Evolutionary conservation across 768 basidiomycete genomes (phyloP).

Genomic region (Tylopilus plumbeoviolaceoides): DNA sequence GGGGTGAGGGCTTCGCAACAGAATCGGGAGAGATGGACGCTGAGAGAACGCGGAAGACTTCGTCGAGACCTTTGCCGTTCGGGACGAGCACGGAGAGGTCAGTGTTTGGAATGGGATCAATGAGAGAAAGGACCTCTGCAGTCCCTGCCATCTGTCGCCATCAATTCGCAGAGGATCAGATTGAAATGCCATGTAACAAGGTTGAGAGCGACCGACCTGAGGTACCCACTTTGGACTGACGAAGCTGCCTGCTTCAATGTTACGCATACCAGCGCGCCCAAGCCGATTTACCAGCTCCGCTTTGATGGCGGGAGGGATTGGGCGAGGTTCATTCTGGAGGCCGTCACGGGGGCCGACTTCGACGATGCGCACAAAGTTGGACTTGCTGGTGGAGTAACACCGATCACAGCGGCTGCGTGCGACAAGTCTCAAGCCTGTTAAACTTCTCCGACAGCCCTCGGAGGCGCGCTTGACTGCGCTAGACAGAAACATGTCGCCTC

Average conservation of each 20-base stretch:
- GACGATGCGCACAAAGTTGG: constrained; percentile 50
- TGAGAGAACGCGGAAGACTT: constrained; percentile 55
- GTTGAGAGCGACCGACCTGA: constrained; percentile 45
- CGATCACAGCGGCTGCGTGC: background rate
- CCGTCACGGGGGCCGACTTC: constrained; percentile 93
- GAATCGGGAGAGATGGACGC: constrained; percentile 22
- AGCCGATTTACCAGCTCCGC: constrained; percentile 77
- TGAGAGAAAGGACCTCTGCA: constrained; percentile 59
- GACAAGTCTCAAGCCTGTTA: background rate
- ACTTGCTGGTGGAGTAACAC: constrained; percentile 4
- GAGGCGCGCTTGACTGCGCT: constrained; percentile 2
- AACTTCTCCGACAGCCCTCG: background rate
- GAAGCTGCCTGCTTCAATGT: constrained; percentile 84
- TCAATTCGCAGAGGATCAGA: background rate
- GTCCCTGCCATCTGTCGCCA: constrained; percentile 79
- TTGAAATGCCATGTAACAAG: background rate
- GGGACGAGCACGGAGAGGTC: constrained; percentile 81
- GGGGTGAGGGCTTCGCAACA: constrained; percentile 37
- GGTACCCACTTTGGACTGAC: constrained; percentile 94
- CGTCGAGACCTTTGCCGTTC: constrained; percentile 72
- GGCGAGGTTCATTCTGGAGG: constrained; percentile 80
- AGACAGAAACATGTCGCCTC: constrained; percentile 10
- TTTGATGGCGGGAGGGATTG: constrained; percentile 71
- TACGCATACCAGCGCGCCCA: constrained; percentile 58
- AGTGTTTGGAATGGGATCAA: constrained; percentile 49